Base-by-base conservation (phyloP, 192 early-diverging fungal genomes). In the Pilaira anomala region DNA sequence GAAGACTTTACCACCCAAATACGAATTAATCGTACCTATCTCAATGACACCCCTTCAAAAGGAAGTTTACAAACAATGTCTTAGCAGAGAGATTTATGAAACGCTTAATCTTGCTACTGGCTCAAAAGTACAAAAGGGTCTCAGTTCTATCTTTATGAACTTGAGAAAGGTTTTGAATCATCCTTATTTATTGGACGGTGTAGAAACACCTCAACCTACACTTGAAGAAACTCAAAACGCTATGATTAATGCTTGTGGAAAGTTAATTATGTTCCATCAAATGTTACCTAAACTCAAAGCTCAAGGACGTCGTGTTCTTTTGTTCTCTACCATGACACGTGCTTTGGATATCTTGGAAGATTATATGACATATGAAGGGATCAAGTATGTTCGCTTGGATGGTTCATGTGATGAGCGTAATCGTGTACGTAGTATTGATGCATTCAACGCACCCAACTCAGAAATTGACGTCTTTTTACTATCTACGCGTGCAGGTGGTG, bases 291-390 rank as follows among this genome's bases (percentile, higher is more conserved):
- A 89, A 63, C 60, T 93, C 24, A 78, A 85, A 48, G 75, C 62
- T 14, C 57, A 74, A 9, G 83, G 83, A 1, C 87, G 91, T 71
- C 76, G 85, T 8, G 71, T 94, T 3, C 66, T 97, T 2, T 67
- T 97, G 28, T 97, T 97, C 64, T 88, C 88, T 26, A 91, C 92
- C 62, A 91, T 95, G 72, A 88, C 82, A 21, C 57, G 85, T 6
- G 76, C 85, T 19, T 75, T 97, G 12, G 85, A 93, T 60, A 77
- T 97, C 19, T 56, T 95, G 9, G 93, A 95, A 65, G 82, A 88
- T 29, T 93, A 87, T 74, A 66, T 94, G 21, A 64, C 72, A 6
- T 72, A 66, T 1, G 76, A 82, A 62, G 73, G 67, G 1, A 79
- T 78, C 58, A 74, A 74, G 49, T 88, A 72, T 73, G 66, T 76